These are phyloP conservation scores for Torulaspora globosa DNA, from an alignment of 1,139 yeast genomes.

Conservation along the genomic window DNA sequence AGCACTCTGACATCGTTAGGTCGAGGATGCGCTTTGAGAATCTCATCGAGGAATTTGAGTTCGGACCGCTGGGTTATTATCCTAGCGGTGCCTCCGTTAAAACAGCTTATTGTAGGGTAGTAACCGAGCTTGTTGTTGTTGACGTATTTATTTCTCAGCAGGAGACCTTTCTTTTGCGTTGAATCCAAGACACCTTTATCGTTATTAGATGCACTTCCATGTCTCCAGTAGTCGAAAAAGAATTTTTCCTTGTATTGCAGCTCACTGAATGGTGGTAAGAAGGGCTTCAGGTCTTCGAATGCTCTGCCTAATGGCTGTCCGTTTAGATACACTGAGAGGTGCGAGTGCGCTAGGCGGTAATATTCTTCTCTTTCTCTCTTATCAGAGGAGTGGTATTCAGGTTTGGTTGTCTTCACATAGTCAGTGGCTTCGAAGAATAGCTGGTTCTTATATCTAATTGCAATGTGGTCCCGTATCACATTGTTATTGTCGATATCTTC, in stretches of 20 bases:
- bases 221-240: slow-evolving; percentile 42
- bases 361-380: slow-evolving; percentile 30
- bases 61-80: slow-evolving; percentile 23
- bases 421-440: slow-evolving; percentile 84
- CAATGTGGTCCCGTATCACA: slow-evolving; percentile 75
- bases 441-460: slow-evolving; percentile 75
- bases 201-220: slow-evolving; percentile 20
- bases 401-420: slow-evolving; percentile 62
- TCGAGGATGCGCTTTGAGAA: slow-evolving; percentile 43
- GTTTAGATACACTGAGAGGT: slow-evolving; percentile 66
- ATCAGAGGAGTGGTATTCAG: slow-evolving; percentile 33
- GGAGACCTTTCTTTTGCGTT: slow-evolving; percentile 23
- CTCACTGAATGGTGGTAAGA: slow-evolving; percentile 69
- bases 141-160: slow-evolving; percentile 46
- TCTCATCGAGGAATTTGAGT: slow-evolving; percentile 32
- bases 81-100: slow-evolving; percentile 67
- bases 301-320: slow-evolving; percentile 65
- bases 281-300: slow-evolving; percentile 66
- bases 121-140: slow-evolving; percentile 85
- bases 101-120: slow-evolving; percentile 85
- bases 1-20: slow-evolving; percentile 46
- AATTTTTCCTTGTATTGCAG: slow-evolving; percentile 43
- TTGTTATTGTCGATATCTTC: slow-evolving; percentile 29
- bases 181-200: slow-evolving; percentile 2
- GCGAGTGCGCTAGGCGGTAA: slow-evolving; percentile 29